phyloP scores from a whole-genome alignment of 2,329 filamentous ascomycete genomes.

The Claviceps humidiphila region DNA sequence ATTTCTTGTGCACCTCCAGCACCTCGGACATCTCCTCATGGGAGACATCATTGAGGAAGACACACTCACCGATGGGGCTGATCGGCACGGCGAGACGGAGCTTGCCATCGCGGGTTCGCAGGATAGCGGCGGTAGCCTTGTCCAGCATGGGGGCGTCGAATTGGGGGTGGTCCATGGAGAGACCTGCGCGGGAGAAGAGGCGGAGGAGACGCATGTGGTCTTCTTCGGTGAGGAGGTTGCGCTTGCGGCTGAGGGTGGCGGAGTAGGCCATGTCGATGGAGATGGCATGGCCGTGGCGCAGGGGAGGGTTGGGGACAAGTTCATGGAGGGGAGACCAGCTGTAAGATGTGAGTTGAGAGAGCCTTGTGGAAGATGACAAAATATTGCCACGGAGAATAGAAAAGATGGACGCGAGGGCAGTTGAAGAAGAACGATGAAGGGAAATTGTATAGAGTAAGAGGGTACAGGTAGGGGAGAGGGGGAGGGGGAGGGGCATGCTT shows the following conservation, averaged over 20 bases:
- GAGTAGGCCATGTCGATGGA: conserved; percentile 67
- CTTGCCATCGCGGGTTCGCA: conserved; percentile 57
- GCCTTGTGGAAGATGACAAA: neutral
- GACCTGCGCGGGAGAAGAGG: conserved; percentile 55
- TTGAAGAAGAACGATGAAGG: neutral
- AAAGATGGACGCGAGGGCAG: too few species aligned
- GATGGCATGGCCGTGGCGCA: conserved; percentile 62
- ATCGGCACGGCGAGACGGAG: conserved; percentile 53
- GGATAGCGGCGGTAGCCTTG: conserved; percentile 52
- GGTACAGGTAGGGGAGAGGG: neutral
- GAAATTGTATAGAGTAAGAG: neutral
- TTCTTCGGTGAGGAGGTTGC: conserved; percentile 44
- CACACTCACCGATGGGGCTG: conserved; percentile 51
- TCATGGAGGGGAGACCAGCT: conserved; percentile 62
- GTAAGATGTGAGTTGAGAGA: neutral
- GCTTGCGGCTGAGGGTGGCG: conserved; percentile 50
- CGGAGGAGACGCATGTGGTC: conserved; percentile 51
- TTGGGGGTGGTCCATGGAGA: conserved; percentile 57
- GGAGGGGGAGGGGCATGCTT: conserved; percentile 11
- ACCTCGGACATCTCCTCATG: conserved; percentile 48
- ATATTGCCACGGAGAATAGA: neutral
- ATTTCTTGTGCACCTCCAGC: conserved; percentile 47
- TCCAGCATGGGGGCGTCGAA: conserved; percentile 54
- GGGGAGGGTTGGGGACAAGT: conserved; percentile 52
- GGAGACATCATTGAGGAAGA: conserved; percentile 55